Evolutionary conservation across 2,329 filamentous ascomycete species (phyloP).

Genomic region (Parasarocladium wereldwijsianum): DNA sequence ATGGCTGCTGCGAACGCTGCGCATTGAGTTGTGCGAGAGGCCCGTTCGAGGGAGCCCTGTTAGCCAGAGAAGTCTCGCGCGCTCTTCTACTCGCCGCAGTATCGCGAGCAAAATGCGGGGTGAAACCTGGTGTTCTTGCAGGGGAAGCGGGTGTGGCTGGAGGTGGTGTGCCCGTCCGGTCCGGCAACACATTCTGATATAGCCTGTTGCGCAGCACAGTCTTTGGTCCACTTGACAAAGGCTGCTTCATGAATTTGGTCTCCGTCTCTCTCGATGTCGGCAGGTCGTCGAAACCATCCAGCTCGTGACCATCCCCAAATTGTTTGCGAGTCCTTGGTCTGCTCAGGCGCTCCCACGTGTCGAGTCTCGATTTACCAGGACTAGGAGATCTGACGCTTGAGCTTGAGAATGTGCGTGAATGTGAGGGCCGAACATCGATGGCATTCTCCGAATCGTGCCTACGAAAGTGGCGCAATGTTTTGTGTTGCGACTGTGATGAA

Average conservation of each 20-base stretch:
- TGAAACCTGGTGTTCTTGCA: slow-evolving; percentile 34
- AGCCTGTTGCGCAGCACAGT: slow-evolving; percentile 41
- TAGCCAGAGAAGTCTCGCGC: slow-evolving; percentile 45
- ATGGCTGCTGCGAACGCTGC: slow-evolving; percentile 39
- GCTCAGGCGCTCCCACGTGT: slow-evolving; percentile 51
- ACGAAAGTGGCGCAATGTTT: slow-evolving; percentile 54
- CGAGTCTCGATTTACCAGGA: slow-evolving; percentile 28
- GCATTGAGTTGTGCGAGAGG: slow-evolving; percentile 38
- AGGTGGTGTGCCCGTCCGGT: slow-evolving; percentile 37
- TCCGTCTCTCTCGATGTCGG: slow-evolving; percentile 76
- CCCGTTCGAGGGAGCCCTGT: slow-evolving; percentile 39
- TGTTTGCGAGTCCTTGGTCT: slow-evolving; percentile 41
- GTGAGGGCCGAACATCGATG: slow-evolving; percentile 38
- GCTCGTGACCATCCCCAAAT: slow-evolving; percentile 86
- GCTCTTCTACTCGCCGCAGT: slow-evolving; percentile 51
- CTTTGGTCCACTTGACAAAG: slow-evolving; percentile 55
- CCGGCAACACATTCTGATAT: slow-evolving; percentile 36
- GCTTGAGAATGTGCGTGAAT: slow-evolving; percentile 44
- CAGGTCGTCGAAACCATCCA: slow-evolving; percentile 88
- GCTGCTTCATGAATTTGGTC: slow-evolving; percentile 69
- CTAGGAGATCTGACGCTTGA: slow-evolving; percentile 45
- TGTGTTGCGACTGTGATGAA: slow-evolving; percentile 64
- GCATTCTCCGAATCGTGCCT: slow-evolving; percentile 70
- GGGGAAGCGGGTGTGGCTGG: slow-evolving; percentile 43
- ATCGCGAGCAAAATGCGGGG: slow-evolving; percentile 50